Evolutionary conservation across 2,329 filamentous ascomycete genomes (phyloP), one percentile per base, ranked within the genome.

Genomic region (Colletotrichum kahawae): DNA sequence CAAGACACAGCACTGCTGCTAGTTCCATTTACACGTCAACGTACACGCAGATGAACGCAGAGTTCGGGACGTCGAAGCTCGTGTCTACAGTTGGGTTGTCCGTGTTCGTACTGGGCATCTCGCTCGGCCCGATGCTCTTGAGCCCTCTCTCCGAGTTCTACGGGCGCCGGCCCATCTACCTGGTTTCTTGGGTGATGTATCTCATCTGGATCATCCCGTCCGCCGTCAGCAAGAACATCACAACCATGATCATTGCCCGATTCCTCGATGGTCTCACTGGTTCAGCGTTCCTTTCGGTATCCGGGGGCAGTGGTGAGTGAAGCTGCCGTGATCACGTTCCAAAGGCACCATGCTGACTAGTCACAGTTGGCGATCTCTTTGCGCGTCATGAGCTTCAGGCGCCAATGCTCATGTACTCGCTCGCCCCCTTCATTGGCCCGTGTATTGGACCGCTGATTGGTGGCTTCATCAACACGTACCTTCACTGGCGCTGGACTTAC

Each of bases 21-120:
- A 96, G 94, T 63, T 97, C 95, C n/a, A 92, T 98, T 79, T 98
- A 98, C 84, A 96, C 95, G 1, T 91, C 92, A 14, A 97, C 94
- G 0, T 98, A 98, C 82, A 82, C 80, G 21, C 94, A 97, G 83
- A 91, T 98, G 84, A 91, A 93, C 77, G 85, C 87, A 31, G 94
- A 97, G 74, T 97, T 98, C 79, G 85, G 90, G 77, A 90, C 90
- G 79, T 93, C 94, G 0, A 89, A 91, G 71, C 87, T 95, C 65
- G 89, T 97, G 29, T 95, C 93, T 14, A 95, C 95, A 4, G 83
- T 98, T 12, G 96, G 96, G 1, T 86, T 98, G 67, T 95, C 94
- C 1, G 88, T 94, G 1, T 98, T 96, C 81, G 95, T 98, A 64
- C 89, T 95, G 70, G 96, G 96, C 21, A 91, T 91, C 75, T 87